phyloP scores from a whole-genome alignment of 2,329 filamentous ascomycete species.

The Alternaria dauci region DNA sequence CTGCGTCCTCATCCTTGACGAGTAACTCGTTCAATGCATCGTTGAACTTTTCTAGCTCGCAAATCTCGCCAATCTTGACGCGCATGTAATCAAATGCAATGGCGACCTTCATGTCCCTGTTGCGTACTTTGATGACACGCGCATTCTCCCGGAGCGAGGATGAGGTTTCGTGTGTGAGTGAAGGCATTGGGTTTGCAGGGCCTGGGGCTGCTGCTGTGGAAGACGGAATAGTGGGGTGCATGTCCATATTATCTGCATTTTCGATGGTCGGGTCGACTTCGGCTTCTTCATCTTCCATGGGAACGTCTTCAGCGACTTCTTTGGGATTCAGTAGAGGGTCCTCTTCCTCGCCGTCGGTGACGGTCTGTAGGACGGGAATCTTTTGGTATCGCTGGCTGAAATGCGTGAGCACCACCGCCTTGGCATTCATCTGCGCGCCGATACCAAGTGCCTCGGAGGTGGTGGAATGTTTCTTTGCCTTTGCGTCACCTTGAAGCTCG shows the following conservation, averaged over 20 bases:
- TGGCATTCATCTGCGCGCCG: constrained; percentile 79
- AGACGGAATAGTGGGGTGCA: constrained; percentile 17
- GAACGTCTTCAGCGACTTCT: constrained; percentile 38
- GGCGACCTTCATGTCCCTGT: constrained; percentile 68
- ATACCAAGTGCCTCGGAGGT: constrained; percentile 84
- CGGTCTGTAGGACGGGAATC: constrained; percentile 62
- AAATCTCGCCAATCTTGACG: constrained; percentile 74
- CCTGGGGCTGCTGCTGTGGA: constrained; percentile 6
- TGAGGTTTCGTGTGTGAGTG: constrained; percentile 19
- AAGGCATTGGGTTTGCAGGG: constrained; percentile 16
- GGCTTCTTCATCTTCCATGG: constrained; percentile 26
- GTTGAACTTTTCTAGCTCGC: constrained; percentile 69
- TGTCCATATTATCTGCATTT: constrained; percentile 34
- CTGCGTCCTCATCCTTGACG: constrained; percentile 43
- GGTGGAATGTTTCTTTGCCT: constrained; percentile 89
- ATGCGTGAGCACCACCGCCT: constrained; percentile 85
- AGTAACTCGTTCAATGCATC: constrained; percentile 68
- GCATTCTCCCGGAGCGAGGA: constrained; percentile 26
- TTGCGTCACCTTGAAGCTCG: constrained; percentile 77
- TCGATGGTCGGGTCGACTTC: constrained; percentile 30
- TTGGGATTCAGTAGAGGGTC: constrained; percentile 23
- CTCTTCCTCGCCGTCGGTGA: constrained; percentile 42
- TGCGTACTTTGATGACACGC: constrained; percentile 50
- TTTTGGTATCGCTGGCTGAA: constrained; percentile 95
- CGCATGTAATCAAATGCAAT: constrained; percentile 84